These are phyloP conservation scores for Pyrenochaeta sp. DNA, from an alignment of 2,329 filamentous ascomycete species.

Conservation along the genomic window DNA sequence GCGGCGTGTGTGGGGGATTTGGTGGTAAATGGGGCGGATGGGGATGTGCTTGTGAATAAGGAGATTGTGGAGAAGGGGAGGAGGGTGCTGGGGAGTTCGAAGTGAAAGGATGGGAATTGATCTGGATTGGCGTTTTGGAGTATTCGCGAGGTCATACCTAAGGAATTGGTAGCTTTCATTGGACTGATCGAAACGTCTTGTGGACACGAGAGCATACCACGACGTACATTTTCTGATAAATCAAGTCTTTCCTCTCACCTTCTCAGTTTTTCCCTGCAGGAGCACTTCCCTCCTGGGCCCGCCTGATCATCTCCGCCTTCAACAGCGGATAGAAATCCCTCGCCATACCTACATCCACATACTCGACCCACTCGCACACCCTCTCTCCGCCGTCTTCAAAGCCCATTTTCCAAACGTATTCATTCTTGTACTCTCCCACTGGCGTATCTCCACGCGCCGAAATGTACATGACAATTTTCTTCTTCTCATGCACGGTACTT, in stretches of 20 bases:
- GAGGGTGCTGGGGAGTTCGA: too few species aligned
- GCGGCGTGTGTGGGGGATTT: constrained; percentile 22
- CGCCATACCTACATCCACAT: constrained; percentile 36
- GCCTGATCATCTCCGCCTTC: constrained; percentile 20
- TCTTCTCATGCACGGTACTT: neutral
- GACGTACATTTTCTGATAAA: neutral
- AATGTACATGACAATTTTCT: constrained; percentile 42
- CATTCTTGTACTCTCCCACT: constrained; percentile 29
- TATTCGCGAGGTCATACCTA: too few species aligned
- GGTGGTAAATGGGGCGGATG: constrained; percentile 14
- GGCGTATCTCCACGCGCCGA: constrained; percentile 41
- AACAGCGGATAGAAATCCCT: constrained; percentile 40
- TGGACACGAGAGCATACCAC: too few species aligned
- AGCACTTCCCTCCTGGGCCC: constrained; percentile 4
- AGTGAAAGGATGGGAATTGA: too few species aligned
- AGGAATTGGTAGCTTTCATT: too few species aligned
- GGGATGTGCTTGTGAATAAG: constrained; percentile 5
- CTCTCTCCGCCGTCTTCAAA: constrained; percentile 21
- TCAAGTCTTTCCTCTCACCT: neutral
- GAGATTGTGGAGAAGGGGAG: constrained; percentile 14
- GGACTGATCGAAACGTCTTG: too few species aligned
- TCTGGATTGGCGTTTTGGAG: too few species aligned
- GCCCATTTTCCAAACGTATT: constrained; percentile 41
- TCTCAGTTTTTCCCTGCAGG: neutral
- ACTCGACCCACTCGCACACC: constrained; percentile 33